Base-by-base conservation (phyloP, 805 yeast species). In the Cyberlindnera galapagoensis region DNA sequence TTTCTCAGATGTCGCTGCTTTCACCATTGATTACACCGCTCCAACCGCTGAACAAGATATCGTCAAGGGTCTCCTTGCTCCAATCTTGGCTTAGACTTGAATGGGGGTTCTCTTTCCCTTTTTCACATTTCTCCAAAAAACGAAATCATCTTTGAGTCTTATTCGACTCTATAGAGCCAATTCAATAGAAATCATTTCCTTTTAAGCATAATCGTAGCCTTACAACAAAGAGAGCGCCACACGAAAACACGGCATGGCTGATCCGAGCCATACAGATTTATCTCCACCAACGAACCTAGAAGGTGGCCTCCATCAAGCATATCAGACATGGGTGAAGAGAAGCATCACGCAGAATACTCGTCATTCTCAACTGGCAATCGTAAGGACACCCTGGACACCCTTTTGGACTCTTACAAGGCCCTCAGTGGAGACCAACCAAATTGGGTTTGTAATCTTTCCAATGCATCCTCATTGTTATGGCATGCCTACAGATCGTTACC, bases 371-470 rank as follows among this genome's bases (percentile, higher is more conserved):
- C 51, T 1, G 20, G 43, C 2, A 57, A 38, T 31, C 74, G 71
- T 40, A 52, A 54, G 18, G 90, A 82, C 31, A 63, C 74, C 6
- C 66, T 87, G 14, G 72, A 76, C 35, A 63, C 62, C 36, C 58
- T 84, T 5, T 31, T 82, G 2, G 69, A 63, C 29, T 72, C 86
- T 1, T 83, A 83, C 44, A 63, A 65, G 28, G 87, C 90, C 0
- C 62, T 90, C 11, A 58, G 77, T 2, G 62, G 51, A 1, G 85
- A 65, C 7, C 83, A 80, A 38, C 51, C 60, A 20, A 83, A 85
- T 58, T 88, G 96, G 96, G 88, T 90, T 4, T 76, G 94, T 41
- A 90, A 92, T 51, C 59, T 87, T 21, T 74, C 97, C 18, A 90
- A 90, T 50, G 80, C 90, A 23, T 69, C 95, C 6, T 82, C 96